These are phyloP conservation scores for Fragaria ananassa DNA, from an alignment of 306 rosid genomes.

Conservation along the genomic window DNA sequence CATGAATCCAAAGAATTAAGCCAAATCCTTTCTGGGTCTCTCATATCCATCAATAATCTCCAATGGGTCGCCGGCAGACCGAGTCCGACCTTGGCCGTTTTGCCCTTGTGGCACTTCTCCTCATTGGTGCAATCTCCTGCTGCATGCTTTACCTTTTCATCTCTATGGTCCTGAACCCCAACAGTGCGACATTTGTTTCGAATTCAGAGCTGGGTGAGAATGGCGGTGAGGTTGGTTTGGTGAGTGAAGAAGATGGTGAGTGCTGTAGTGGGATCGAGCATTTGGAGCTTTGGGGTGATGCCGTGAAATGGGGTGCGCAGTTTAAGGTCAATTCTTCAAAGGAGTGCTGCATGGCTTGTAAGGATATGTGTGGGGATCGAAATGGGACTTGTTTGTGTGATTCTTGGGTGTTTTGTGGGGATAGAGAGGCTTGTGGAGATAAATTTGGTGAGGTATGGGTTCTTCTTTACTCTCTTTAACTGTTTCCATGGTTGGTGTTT, in stretches of 20 bases:
- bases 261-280: slow-evolving; percentile 64
- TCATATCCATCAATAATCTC: slow-evolving; percentile 11
- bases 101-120: slow-evolving; percentile 42
- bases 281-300: slow-evolving; percentile 82
- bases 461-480: slow-evolving; percentile 3
- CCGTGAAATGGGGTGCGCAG: slow-evolving; percentile 65
- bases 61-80: slow-evolving; percentile 71
- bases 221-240: slow-evolving; percentile 9
- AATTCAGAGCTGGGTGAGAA: not conserved
- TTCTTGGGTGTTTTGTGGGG: slow-evolving; percentile 77
- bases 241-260: slow-evolving; percentile 7
- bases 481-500: not conserved
- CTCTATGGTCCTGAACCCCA: slow-evolving; percentile 21
- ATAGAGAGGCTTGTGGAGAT: slow-evolving; percentile 58
- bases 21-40: slow-evolving; percentile 25
- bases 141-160: slow-evolving; percentile 47
- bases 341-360: slow-evolving; percentile 69
- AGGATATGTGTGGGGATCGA: slow-evolving; percentile 45
- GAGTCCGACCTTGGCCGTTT: slow-evolving; percentile 50
- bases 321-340: slow-evolving; percentile 58
- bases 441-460: slow-evolving; percentile 72
- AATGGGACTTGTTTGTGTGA: slow-evolving; percentile 57
- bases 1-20: not conserved
- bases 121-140: slow-evolving; percentile 55
- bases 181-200: slow-evolving; percentile 9